phyloP scores from a whole-genome alignment of 805 yeast genomes.

The Ogataea salicorniae region DNA sequence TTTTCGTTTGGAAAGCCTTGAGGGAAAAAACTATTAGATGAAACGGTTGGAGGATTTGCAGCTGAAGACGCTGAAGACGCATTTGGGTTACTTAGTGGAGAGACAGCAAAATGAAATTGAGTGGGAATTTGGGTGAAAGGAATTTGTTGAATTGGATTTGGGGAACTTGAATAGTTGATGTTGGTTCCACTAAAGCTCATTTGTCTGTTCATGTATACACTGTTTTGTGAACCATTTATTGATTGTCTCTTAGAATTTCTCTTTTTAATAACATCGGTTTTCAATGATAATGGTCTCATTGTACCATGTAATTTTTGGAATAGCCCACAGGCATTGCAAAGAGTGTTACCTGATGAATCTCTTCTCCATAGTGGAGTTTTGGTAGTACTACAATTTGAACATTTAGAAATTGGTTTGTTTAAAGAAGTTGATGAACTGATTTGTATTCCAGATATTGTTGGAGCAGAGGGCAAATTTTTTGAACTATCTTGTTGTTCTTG shows the following conservation, averaged over 20 bases:
- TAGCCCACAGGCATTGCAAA: constrained; percentile 62
- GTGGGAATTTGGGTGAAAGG: constrained; percentile 5
- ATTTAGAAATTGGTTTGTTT: constrained; percentile 32
- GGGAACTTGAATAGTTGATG: background rate
- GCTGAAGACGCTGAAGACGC: too few species aligned
- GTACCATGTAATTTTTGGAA: constrained; percentile 59
- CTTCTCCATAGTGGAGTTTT: constrained; percentile 62
- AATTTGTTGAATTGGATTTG: constrained; percentile 1
- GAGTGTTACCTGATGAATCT: constrained; percentile 53
- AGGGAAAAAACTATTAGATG: constrained; percentile 5
- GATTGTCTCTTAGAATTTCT: constrained; percentile 42
- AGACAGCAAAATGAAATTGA: constrained; percentile 4
- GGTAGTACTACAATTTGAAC: constrained; percentile 53
- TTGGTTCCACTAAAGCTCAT: constrained; percentile 1
- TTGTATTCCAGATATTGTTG: background rate
- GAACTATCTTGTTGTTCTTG: background rate
- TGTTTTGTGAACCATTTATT: constrained; percentile 6
- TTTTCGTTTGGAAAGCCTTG: constrained; percentile 13
- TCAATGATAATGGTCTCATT: constrained; percentile 52
- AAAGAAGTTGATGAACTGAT: background rate
- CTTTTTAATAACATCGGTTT: constrained; percentile 54
- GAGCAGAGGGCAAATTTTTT: constrained; percentile 1
- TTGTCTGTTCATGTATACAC: constrained; percentile 3
- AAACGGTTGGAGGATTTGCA: too few species aligned
- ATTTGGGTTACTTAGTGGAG: constrained; percentile 1